Conservation (phyloP, 257 asterid genomes). For the Ophiorrhiza pumila region DNA sequence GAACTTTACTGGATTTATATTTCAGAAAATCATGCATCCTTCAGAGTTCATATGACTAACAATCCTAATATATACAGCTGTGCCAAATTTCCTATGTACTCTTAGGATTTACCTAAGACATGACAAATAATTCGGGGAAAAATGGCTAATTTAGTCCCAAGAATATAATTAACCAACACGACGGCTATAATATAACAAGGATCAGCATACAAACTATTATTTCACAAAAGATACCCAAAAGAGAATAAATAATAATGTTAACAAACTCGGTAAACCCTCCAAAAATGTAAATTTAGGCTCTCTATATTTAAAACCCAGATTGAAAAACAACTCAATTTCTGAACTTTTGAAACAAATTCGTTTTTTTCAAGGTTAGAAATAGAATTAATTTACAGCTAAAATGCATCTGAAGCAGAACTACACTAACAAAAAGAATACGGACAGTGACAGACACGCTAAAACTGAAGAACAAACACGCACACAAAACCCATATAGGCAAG, state of each 20-base stretch:
- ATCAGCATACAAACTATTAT: neutral
- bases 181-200: neutral
- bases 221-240: neutral
- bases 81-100: neutral
- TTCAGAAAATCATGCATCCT: neutral
- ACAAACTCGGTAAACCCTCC: neutral
- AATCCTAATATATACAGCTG: neutral
- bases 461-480: neutral
- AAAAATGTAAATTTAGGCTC: neutral
- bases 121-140: neutral
- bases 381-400: neutral
- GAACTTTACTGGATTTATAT: neutral
- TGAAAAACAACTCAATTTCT: neutral
- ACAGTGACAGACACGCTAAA: neutral
- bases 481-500: neutral
- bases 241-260: neutral
- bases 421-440: neutral
- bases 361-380: neutral
- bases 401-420: conserved; percentile 8
- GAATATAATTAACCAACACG: neutral
- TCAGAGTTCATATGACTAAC: too few relatives aligned
- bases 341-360: neutral
- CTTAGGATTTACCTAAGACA: neutral
- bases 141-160: neutral
- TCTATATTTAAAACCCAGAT: conserved; percentile 4